Evolutionary conservation across 1,139 yeast genomes (phyloP).

Genomic region (Kurtzmaniella quercitrusa): DNA sequence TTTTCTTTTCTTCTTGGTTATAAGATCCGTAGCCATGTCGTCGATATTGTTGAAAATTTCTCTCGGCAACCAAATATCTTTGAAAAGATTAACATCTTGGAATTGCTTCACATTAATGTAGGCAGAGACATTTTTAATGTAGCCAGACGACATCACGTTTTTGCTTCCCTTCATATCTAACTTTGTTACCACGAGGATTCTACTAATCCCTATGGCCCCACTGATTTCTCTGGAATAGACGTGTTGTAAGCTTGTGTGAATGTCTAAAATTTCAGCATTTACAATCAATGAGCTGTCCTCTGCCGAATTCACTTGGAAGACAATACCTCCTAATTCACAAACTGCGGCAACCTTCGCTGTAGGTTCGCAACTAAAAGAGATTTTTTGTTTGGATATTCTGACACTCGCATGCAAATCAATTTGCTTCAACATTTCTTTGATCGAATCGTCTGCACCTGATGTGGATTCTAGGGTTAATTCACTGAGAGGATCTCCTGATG

Average conservation of each 20-base stretch:
- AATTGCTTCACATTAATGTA: slow-evolving; percentile 78
- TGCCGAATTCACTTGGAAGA: slow-evolving; percentile 47
- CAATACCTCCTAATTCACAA: slow-evolving; percentile 65
- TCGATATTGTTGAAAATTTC: slow-evolving; percentile 10
- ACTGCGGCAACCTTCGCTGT: slow-evolving; percentile 89
- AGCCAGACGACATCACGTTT: slow-evolving; percentile 48
- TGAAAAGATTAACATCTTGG: slow-evolving; percentile 79
- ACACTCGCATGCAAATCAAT: slow-evolving; percentile 65
- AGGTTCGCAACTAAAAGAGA: slow-evolving; percentile 86
- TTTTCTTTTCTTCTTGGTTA: not conserved
- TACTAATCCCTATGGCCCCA: slow-evolving; percentile 63
- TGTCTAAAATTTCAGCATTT: slow-evolving; percentile 43
- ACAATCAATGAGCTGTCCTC: slow-evolving; percentile 38
- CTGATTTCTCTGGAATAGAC: slow-evolving; percentile 86
- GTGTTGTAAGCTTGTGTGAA: slow-evolving; percentile 78
- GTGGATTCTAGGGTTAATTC: not conserved
- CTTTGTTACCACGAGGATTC: slow-evolving; percentile 37
- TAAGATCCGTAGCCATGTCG: not conserved
- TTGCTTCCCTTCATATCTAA: slow-evolving; percentile 34
- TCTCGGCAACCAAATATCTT: slow-evolving; percentile 77
- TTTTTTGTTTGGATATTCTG: slow-evolving; percentile 64
- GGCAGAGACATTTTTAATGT: slow-evolving; percentile 53
- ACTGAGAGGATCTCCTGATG: slow-evolving; percentile 2
- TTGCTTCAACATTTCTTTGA: slow-evolving; percentile 40
- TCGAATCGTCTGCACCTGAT: slow-evolving; percentile 20